Evolutionary conservation across 495 filamentous ascomycete species (phyloP).

Genomic region (Jackrogersella multiformis): DNA sequence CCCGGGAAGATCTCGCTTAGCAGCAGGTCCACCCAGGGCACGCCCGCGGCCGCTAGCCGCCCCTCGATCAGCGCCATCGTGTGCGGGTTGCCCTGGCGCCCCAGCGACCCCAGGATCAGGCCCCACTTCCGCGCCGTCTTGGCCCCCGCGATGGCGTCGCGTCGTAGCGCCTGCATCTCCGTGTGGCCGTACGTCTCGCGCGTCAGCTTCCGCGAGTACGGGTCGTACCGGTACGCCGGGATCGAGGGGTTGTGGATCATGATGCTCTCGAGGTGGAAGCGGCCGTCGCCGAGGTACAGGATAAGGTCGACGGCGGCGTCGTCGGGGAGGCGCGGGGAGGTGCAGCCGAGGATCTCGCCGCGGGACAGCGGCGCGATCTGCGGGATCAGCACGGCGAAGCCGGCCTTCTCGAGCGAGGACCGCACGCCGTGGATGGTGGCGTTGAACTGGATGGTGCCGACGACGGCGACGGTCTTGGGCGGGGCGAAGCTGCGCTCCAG

Average conservation of each 20-base stretch:
- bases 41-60: conserved; percentile 70
- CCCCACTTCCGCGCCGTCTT: conserved; percentile 86
- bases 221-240: conserved; percentile 95
- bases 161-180: conserved; percentile 84
- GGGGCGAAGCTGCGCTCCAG: conserved; percentile 87
- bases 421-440: conserved; percentile 87
- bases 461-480: conserved; percentile 87
- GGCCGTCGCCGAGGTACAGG: conserved; percentile 92
- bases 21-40: conserved; percentile 82
- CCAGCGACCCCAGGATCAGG: conserved; percentile 90
- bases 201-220: conserved; percentile 91
- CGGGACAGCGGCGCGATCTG: conserved; percentile 92
- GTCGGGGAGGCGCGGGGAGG: conserved; percentile 76
- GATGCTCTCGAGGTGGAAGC: conserved; percentile 96
- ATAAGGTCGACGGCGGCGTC: conserved; percentile 73
- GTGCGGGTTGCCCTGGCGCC: conserved; percentile 93
- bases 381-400: conserved; percentile 84
- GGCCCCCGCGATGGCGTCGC: conserved; percentile 78
- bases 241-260: conserved; percentile 97
- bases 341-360: conserved; percentile 96
- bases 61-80: conserved; percentile 87
- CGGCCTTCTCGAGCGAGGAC: conserved; percentile 76
- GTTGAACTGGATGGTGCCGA: conserved; percentile 99
- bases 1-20: conserved; percentile 96
- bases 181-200: conserved; percentile 88